phyloP scores from a whole-genome alignment of 75 land plant species.

The Picea sitchensis region DNA sequence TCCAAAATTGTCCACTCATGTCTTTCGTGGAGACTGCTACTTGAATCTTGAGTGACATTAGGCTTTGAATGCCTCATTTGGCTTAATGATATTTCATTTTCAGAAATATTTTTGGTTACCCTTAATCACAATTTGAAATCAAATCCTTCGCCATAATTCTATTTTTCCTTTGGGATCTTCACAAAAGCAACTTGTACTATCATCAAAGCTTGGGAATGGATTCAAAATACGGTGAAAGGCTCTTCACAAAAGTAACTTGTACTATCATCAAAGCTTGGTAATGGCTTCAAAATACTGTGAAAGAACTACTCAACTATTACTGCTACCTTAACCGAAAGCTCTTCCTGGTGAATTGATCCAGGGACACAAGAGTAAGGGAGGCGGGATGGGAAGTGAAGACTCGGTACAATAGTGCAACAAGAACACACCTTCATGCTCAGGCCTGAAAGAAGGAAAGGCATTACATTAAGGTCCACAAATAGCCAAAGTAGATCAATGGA shows the following conservation, averaged over 20 bases:
- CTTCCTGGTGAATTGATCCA: too few species aligned
- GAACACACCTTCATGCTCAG: constrained; percentile 8
- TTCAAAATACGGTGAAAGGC: constrained; percentile 44
- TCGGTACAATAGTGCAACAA: too few species aligned
- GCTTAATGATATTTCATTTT: constrained; percentile 63
- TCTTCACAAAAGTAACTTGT: background rate
- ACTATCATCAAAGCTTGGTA: constrained; percentile 7
- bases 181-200: background rate
- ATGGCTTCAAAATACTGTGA: constrained; percentile 52
- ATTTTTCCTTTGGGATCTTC: background rate
- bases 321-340: too few species aligned
- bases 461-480: too few species aligned
- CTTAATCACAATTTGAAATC: constrained; percentile 35
- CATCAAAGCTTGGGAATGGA: constrained; percentile 17
- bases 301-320: too few species aligned
- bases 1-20: background rate
- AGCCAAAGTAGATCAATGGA: too few species aligned
- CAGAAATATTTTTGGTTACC: constrained; percentile 74
- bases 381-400: too few species aligned
- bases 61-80: constrained; percentile 7
- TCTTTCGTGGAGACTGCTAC: background rate
- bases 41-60: constrained; percentile 1
- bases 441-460: too few species aligned
- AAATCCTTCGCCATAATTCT: background rate
- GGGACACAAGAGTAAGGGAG: too few species aligned